Conservation (phyloP, 176 grass and related monocot genomes). For the Chloris gayana region DNA sequence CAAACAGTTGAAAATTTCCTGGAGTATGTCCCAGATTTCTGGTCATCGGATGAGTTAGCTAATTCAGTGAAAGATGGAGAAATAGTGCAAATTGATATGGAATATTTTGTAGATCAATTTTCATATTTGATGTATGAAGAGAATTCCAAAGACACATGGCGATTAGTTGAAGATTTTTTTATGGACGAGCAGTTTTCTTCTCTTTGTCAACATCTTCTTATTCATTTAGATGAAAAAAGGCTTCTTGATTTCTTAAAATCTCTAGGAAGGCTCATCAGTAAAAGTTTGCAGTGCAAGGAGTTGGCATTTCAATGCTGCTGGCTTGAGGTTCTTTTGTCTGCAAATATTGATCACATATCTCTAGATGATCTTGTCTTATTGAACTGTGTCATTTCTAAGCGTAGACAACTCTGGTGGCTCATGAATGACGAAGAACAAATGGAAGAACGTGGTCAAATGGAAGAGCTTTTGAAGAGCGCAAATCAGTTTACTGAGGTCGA, state of each 20-base stretch:
- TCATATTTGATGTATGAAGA: constrained; percentile 75
- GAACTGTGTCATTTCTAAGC: constrained; percentile 73
- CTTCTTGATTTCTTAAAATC: constrained; percentile 71
- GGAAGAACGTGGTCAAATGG: constrained; percentile 46
- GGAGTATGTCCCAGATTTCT: constrained; percentile 81
- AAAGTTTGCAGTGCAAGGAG: constrained; percentile 57
- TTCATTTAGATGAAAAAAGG: constrained; percentile 71
- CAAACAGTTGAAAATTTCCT: constrained; percentile 87
- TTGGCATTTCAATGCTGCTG: constrained; percentile 68
- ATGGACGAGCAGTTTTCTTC: constrained; percentile 73
- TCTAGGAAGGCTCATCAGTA: constrained; percentile 51
- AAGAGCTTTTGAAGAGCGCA: constrained; percentile 47
- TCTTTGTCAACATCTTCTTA: constrained; percentile 73
- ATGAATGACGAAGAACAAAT: constrained; percentile 78
- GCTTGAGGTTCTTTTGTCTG: constrained; percentile 75
- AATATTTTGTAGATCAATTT: constrained; percentile 80
- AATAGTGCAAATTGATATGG: constrained; percentile 74
- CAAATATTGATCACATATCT: constrained; percentile 39
- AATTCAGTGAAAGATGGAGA: constrained; percentile 86
- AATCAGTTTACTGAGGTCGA: constrained; percentile 53
- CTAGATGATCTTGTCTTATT: constrained; percentile 73
- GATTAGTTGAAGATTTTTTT: constrained; percentile 68
- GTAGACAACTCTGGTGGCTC: constrained; percentile 75
- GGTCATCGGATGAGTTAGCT: constrained; percentile 84
- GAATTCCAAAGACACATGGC: constrained; percentile 69